Evolutionary conservation across 2,329 filamentous ascomycete genomes (phyloP).

Genomic region (Pezizomycotina sp.): DNA sequence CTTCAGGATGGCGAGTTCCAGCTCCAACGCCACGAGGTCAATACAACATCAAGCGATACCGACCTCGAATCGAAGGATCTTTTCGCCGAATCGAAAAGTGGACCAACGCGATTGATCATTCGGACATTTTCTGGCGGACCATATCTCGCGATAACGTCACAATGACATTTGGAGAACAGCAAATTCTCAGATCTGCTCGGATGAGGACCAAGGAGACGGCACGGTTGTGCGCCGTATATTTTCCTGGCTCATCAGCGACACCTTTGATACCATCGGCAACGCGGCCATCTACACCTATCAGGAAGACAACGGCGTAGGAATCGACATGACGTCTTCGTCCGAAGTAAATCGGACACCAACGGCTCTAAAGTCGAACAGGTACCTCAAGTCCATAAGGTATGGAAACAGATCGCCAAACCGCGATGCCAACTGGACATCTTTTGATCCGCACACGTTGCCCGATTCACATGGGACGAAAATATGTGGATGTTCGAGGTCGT

Average conservation of each 20-base stretch:
- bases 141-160: slow-evolving; percentile 18
- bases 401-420: slow-evolving; percentile 15
- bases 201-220: slow-evolving; percentile 1
- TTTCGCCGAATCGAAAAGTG: slow-evolving; percentile 23
- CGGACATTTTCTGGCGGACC: slow-evolving; percentile 19
- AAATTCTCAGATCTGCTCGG: slow-evolving; percentile 9
- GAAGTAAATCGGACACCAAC: background rate
- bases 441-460: background rate
- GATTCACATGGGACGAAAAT: background rate
- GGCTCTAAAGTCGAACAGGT: slow-evolving; percentile 3
- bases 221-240: slow-evolving; percentile 8
- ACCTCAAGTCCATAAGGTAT: slow-evolving; percentile 21
- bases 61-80: slow-evolving; percentile 19
- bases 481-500: slow-evolving; percentile 28
- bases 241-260: slow-evolving; percentile 19
- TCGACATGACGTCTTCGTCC: no score
- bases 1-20: no score
- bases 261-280: slow-evolving; percentile 22
- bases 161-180: slow-evolving; percentile 9
- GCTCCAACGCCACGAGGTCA: background rate
- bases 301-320: slow-evolving; percentile 14
- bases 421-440: background rate
- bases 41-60: slow-evolving; percentile 20
- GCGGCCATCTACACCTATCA: slow-evolving; percentile 22
- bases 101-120: slow-evolving; percentile 3